phyloP scores from a whole-genome alignment of 1,284 basidiomycete species.

The Phlebopus sp. region DNA sequence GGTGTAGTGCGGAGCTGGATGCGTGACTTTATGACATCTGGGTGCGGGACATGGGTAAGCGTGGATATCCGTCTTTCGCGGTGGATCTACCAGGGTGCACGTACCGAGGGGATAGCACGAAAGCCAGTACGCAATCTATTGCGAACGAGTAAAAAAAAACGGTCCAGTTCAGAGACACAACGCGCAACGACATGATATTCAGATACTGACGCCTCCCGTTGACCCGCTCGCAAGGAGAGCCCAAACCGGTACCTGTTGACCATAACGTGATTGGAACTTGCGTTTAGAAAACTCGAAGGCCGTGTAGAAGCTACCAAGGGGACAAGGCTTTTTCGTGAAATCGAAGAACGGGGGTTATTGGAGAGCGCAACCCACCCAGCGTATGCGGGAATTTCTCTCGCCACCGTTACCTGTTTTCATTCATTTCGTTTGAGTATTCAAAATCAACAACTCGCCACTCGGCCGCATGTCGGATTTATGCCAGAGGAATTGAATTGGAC shows the following conservation, averaged over 20 bases:
- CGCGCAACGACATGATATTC: neutral
- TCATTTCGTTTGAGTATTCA: too few species aligned
- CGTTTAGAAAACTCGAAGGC: slow-evolving; percentile 91
- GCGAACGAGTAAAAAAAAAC: neutral
- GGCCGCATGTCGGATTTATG: too few species aligned
- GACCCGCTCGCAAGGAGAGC: slow-evolving; percentile 84
- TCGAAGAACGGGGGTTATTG: too few species aligned
- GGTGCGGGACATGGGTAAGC: neutral
- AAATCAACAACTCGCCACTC: too few species aligned
- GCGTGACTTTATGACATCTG: slow-evolving; percentile 90
- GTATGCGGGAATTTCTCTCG: slow-evolving; percentile 92
- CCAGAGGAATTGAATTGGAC: neutral
- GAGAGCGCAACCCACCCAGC: slow-evolving; percentile 75
- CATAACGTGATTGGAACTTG: slow-evolving; percentile 61
- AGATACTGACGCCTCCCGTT: slow-evolving; percentile 75
- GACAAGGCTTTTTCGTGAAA: neutral
- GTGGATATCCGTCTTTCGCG: neutral
- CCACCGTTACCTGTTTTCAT: slow-evolving; percentile 73
- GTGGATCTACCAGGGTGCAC: slow-evolving; percentile 1
- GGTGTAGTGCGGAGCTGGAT: slow-evolving; percentile 80
- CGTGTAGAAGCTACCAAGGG: slow-evolving; percentile 22
- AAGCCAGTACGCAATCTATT: slow-evolving; percentile 90
- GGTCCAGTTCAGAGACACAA: neutral
- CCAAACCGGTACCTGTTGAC: slow-evolving; percentile 81
- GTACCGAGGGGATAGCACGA: slow-evolving; percentile 85